These are phyloP conservation scores for Diutina catenulata DNA, from an alignment of 1,139 yeast genomes.

Conservation along the genomic window DNA sequence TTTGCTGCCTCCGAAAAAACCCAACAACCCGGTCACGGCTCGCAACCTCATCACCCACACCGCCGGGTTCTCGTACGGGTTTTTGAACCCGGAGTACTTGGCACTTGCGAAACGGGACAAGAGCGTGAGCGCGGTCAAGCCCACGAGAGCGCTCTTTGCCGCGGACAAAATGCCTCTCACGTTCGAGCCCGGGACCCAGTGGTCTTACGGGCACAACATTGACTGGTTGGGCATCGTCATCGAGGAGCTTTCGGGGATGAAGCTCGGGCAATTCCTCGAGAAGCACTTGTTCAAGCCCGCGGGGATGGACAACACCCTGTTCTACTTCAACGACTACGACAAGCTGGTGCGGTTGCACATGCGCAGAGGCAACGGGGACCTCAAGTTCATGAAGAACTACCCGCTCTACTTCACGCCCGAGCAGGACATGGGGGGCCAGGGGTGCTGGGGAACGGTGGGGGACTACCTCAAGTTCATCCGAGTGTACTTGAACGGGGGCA, in stretches of 20 bases:
- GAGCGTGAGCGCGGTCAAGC: background rate
- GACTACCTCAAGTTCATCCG: conserved; percentile 34
- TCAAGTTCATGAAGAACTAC: conserved; percentile 7
- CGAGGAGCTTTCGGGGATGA: conserved; percentile 29
- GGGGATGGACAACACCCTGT: conserved; percentile 20
- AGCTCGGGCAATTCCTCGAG: conserved; percentile 29
- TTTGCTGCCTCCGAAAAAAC: conserved; percentile 11
- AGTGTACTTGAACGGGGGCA: conserved; percentile 33
- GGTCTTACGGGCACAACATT: conserved; percentile 38
- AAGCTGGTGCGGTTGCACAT: conserved; percentile 5
- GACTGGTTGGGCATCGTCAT: conserved; percentile 45
- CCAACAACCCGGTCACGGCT: conserved; percentile 29
- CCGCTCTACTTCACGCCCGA: conserved; percentile 12
- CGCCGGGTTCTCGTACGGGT: conserved; percentile 38
- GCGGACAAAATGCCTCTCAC: conserved; percentile 21
- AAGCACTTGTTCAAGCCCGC: conserved; percentile 31
- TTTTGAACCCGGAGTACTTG: conserved; percentile 21
- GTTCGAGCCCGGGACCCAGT: conserved; percentile 41
- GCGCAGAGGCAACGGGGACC: background rate
- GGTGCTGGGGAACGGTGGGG: conserved; percentile 29
- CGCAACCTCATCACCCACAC: conserved; percentile 40
- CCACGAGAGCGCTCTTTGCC: background rate
- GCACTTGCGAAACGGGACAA: background rate
- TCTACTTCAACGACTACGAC: conserved; percentile 5
- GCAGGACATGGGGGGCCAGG: conserved; percentile 40